A percentile compares a stretch with the other conserved stretches of the same genome.
Evolutionary conservation across 225 moss, liverwort and hornwort genomes (phyloP).

Genomic region (Pleurozium schreberi): DNA sequence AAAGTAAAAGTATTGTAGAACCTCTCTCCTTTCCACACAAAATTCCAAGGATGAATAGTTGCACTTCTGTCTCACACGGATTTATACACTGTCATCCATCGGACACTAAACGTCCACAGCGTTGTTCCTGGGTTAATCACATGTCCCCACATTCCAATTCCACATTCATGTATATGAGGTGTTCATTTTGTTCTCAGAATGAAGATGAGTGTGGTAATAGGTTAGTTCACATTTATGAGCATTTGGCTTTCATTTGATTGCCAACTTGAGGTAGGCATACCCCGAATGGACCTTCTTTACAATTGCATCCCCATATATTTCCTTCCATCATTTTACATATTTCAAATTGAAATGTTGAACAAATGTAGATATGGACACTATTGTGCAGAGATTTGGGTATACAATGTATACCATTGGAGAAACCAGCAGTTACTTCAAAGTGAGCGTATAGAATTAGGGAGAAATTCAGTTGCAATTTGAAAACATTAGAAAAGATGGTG

Average conservation of each 20-base stretch:
- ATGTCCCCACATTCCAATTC: neutral
- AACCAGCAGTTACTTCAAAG: accelerated
- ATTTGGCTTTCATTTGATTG: neutral
- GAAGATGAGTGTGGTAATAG: neutral
- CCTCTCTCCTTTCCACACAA: too few relatives aligned
- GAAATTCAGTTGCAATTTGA: neutral
- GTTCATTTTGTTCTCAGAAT: neutral
- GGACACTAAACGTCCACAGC: too few relatives aligned
- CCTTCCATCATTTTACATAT: neutral
- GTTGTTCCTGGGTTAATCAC: too few relatives aligned
- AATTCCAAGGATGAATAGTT: too few relatives aligned
- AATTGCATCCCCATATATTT: neutral
- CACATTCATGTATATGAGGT: neutral
- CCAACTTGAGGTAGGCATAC: neutral
- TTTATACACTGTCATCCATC: too few relatives aligned
- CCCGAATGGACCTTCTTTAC: neutral
- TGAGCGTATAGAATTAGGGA: neutral
- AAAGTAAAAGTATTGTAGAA: too few relatives aligned
- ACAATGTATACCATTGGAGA: neutral
- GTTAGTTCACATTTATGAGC: neutral
- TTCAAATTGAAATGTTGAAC: neutral
- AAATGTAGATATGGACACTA: neutral
- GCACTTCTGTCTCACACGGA: too few relatives aligned
- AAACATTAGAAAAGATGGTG: neutral
- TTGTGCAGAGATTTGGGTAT: neutral